Evolutionary conservation across 2,329 filamentous ascomycete genomes (phyloP).

Genomic region (Alternaria arbusti): DNA sequence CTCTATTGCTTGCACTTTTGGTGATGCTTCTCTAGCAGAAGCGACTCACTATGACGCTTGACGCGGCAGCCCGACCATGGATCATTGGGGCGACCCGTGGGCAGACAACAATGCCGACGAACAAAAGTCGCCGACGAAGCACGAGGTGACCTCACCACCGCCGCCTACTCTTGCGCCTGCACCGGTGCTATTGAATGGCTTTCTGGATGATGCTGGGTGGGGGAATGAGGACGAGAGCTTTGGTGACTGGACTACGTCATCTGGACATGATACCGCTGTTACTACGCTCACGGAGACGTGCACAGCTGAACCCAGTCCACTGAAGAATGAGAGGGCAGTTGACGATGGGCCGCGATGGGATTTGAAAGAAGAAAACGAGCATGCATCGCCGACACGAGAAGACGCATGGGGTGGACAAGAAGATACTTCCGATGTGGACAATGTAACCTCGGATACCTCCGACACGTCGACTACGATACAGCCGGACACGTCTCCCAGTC

Average conservation of each 20-base stretch:
- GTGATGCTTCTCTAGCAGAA: constrained; percentile 41
- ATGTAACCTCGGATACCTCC: constrained; percentile 36
- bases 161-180: constrained; percentile 19
- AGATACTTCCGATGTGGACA: constrained; percentile 15
- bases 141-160: constrained; percentile 28
- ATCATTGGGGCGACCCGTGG: constrained; percentile 53
- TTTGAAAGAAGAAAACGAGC: background rate
- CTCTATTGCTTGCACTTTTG: background rate
- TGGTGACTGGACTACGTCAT: constrained; percentile 35
- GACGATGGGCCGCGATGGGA: constrained; percentile 10
- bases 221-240: constrained; percentile 39
- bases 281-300: constrained; percentile 2
- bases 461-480: constrained; percentile 43
- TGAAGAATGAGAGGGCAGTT: background rate
- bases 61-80: constrained; percentile 42
- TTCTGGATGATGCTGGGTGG: constrained; percentile 48
- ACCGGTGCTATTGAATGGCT: constrained; percentile 35
- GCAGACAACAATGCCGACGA: constrained; percentile 41
- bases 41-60: constrained; percentile 46
- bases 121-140: constrained; percentile 29
- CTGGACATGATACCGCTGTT: constrained; percentile 8
- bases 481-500: constrained; percentile 17
- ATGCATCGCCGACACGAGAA: background rate
- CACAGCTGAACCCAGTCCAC: background rate
- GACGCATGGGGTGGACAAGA: constrained; percentile 20